Evolutionary conservation across 139 green algal species (phyloP), one percentile per base, ranked within the genome.

Genomic region (Gonium pectorale): DNA sequence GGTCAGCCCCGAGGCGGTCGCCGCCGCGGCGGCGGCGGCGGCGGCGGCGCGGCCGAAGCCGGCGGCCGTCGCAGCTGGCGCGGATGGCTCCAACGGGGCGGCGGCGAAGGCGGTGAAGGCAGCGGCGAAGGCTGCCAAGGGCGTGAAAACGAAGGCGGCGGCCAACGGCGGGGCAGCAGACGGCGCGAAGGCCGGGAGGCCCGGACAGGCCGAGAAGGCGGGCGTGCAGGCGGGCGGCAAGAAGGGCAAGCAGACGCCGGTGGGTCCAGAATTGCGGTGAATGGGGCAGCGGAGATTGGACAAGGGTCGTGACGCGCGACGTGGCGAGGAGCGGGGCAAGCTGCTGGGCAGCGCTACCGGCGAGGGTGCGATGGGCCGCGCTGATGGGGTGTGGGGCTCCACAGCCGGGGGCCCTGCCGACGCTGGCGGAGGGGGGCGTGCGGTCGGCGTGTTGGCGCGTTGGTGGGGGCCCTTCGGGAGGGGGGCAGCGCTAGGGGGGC

Each of bases 1-100:
- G 26, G 67, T 80, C 40, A 44, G 81, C 49, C 75, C 75, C 7
- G 59, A 81, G 27, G 79, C 66, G 66, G 5, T n/a, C 13, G n/a
- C 26, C 63, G 52, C 63, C 33, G n/a, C 21, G 5, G 64, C 33
- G 72, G 41, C 17, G 43, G 27, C 35, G 73, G 37, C 35, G 11
- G 35, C 40, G 27, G 72, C 11, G 9, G 35, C 52, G 26, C 40
- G 26, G 33, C 17, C 67, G n/a, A 46, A 49, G 71, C 21, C 26
- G 52, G 68, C 29, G 26, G 56, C 22, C 49, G 74, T 24, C 35
- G 35, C 51, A 13, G 79, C 35, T 11, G 29, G 24, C 4, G 38
- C 17, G 24, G 67, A 5, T 19, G 22, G 37, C 27, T 19, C 4
- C 24, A 59, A 8, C 52, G 21, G 33, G 33, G 0, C 51, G 63